These are phyloP conservation scores for Beauveria rudraprayagi DNA, from an alignment of 2,329 filamentous ascomycete genomes.

Conservation along the genomic window DNA sequence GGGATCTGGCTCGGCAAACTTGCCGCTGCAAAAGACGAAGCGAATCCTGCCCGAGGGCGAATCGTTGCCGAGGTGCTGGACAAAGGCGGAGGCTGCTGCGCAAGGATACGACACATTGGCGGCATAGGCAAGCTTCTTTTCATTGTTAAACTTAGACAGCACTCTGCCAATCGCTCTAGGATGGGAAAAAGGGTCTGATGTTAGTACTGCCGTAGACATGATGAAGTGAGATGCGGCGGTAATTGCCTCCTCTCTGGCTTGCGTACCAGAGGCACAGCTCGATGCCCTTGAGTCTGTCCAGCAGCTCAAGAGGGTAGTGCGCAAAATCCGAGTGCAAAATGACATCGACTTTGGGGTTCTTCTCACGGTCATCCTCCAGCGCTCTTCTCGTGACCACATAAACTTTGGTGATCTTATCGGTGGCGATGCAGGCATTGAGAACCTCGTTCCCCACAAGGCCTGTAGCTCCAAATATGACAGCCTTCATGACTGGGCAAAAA, in stretches of 20 bases:
- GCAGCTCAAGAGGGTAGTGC: slow-evolving; percentile 33
- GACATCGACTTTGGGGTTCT: slow-evolving; percentile 41
- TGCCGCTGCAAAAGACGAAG: slow-evolving; percentile 36
- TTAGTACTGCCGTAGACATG: background rate
- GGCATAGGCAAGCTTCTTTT: slow-evolving; percentile 34
- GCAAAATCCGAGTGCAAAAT: slow-evolving; percentile 46
- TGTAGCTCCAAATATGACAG: slow-evolving; percentile 51
- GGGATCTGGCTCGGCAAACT: slow-evolving; percentile 26
- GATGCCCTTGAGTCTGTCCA: slow-evolving; percentile 37
- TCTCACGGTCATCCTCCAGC: slow-evolving; percentile 33
- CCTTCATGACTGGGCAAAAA: slow-evolving; percentile 38
- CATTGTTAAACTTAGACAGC: slow-evolving; percentile 39
- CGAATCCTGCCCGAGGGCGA: slow-evolving; percentile 28
- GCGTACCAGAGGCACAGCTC: slow-evolving; percentile 57
- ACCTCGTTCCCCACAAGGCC: slow-evolving; percentile 49
- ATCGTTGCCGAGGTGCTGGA: slow-evolving; percentile 22
- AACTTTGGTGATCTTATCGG: slow-evolving; percentile 42
- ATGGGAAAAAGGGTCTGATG: background rate
- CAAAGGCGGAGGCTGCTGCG: slow-evolving; percentile 50
- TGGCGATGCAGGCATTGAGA: slow-evolving; percentile 40
- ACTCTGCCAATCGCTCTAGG: slow-evolving; percentile 32
- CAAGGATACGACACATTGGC: slow-evolving; percentile 55
- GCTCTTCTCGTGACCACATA: slow-evolving; percentile 42
- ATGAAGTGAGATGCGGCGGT: background rate
- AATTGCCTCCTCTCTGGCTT: background rate